Evolutionary conservation across 2,329 filamentous ascomycete species (phyloP).

Genomic region (Phoma sp.): DNA sequence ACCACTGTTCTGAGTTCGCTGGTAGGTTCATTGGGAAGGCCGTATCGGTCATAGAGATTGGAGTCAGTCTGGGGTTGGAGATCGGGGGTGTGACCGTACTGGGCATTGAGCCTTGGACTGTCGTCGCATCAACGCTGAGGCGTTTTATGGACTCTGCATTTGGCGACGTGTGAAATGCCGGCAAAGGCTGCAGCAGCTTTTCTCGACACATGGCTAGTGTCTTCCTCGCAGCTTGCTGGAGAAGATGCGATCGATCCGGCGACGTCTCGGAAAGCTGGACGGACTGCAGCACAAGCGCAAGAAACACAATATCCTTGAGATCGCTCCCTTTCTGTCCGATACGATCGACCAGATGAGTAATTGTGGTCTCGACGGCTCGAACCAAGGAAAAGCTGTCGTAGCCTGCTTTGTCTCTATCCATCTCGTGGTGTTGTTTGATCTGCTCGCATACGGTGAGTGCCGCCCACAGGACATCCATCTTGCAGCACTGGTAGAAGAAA

Average conservation of each 20-base stretch:
- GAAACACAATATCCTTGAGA: conserved; percentile 30
- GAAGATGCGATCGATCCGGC: neutral
- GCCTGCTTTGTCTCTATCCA: neutral
- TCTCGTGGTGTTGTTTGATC: conserved; percentile 23
- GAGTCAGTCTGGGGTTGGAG: conserved; percentile 1
- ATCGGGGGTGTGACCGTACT: conserved; percentile 5
- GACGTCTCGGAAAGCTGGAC: conserved; percentile 14
- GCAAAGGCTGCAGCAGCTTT: conserved; percentile 16
- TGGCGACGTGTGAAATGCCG: conserved; percentile 3
- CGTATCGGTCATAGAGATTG: neutral
- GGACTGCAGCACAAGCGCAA: conserved; percentile 25
- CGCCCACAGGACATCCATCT: conserved; percentile 39
- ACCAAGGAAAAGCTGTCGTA: conserved; percentile 5
- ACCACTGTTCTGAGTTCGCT: conserved; percentile 17
- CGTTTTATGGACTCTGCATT: conserved; percentile 3
- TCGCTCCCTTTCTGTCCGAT: conserved; percentile 27
- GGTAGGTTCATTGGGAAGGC: conserved; percentile 6
- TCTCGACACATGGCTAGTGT: conserved; percentile 23
- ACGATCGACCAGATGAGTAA: conserved; percentile 19
- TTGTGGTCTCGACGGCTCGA: conserved; percentile 20
- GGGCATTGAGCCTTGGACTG: neutral
- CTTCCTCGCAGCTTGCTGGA: conserved; percentile 13
- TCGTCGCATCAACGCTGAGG: neutral
- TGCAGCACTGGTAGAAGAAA: conserved; percentile 38
- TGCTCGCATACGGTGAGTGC: conserved; percentile 41